phyloP scores from a whole-genome alignment of 169 alveolate species.

The Eimeria necatrix region DNA sequence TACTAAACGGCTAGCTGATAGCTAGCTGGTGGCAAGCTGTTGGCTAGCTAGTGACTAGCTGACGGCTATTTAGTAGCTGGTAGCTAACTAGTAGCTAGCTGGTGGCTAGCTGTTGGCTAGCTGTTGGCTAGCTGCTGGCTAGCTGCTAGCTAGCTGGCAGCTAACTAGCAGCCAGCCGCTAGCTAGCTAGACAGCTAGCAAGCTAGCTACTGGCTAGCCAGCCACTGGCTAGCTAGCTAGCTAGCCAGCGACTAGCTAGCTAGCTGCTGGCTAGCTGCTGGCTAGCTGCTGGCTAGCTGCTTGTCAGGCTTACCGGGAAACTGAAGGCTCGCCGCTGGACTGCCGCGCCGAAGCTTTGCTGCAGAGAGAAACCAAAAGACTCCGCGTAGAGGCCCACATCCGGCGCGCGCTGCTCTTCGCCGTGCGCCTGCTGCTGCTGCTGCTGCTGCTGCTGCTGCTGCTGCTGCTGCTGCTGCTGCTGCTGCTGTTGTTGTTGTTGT shows the following conservation, averaged over 20 bases:
- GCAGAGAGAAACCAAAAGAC: background rate
- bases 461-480: background rate
- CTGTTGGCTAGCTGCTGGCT: too few species aligned
- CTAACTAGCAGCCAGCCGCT: background rate
- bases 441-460: background rate
- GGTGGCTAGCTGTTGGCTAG: too few species aligned
- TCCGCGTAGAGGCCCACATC: slow-evolving; percentile 2
- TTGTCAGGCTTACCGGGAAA: background rate
- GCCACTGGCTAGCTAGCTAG: background rate
- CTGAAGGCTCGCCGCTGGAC: background rate
- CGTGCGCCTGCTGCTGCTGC: background rate
- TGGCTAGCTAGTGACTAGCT: too few species aligned
- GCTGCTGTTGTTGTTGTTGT: too few species aligned
- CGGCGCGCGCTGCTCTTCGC: background rate
- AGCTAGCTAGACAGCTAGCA: background rate
- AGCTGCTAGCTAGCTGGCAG: background rate
- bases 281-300: background rate
- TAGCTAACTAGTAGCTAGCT: too few species aligned
- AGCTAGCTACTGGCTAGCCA: background rate
- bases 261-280: background rate
- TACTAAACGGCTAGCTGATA: background rate
- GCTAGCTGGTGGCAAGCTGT: background rate
- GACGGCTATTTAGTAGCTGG: too few species aligned
- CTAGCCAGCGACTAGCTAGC: background rate
- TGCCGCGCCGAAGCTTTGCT: background rate